Conservation (phyloP, 345 rosid species). For the Limnanthes douglasii region DNA sequence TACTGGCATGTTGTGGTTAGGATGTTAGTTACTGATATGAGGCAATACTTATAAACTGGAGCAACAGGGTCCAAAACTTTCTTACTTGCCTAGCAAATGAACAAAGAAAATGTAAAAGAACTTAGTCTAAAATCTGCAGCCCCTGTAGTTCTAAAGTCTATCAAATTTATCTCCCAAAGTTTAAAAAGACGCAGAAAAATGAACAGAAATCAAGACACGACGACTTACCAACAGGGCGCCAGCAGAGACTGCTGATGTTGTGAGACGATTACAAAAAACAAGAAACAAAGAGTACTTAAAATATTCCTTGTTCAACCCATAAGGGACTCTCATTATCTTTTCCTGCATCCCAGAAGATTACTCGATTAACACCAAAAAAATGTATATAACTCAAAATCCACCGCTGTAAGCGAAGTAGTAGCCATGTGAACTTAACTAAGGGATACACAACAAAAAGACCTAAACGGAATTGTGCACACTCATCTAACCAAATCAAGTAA, state of each 20-base stretch:
- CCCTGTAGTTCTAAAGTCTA: background rate
- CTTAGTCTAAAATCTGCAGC: background rate
- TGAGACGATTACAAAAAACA: slow-evolving; percentile 84
- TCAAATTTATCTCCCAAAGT: background rate
- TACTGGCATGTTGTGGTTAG: slow-evolving; percentile 92
- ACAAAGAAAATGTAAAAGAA: background rate
- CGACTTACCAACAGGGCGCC: slow-evolving; percentile 40
- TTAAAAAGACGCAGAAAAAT: background rate
- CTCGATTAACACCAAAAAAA: background rate
- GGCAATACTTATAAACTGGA: slow-evolving; percentile 73
- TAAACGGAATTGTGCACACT: too few relatives aligned
- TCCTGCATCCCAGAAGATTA: slow-evolving; percentile 27
- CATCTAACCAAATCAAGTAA: too few relatives aligned
- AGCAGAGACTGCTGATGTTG: slow-evolving; percentile 86
- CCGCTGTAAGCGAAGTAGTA: too few relatives aligned
- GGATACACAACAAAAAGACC: too few relatives aligned
- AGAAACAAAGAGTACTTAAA: slow-evolving; percentile 79
- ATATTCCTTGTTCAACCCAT: slow-evolving; percentile 68
- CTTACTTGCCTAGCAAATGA: slow-evolving; percentile 47
- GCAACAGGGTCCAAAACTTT: slow-evolving; percentile 84
- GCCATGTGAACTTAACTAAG: too few relatives aligned
- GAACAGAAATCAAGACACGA: slow-evolving; percentile 1
- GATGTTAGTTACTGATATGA: slow-evolving; percentile 64
- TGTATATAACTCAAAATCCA: too few relatives aligned
- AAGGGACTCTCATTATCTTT: slow-evolving; percentile 86